Evolutionary conservation across 805 yeast species (phyloP).

Genomic region (Candida easanensis): DNA sequence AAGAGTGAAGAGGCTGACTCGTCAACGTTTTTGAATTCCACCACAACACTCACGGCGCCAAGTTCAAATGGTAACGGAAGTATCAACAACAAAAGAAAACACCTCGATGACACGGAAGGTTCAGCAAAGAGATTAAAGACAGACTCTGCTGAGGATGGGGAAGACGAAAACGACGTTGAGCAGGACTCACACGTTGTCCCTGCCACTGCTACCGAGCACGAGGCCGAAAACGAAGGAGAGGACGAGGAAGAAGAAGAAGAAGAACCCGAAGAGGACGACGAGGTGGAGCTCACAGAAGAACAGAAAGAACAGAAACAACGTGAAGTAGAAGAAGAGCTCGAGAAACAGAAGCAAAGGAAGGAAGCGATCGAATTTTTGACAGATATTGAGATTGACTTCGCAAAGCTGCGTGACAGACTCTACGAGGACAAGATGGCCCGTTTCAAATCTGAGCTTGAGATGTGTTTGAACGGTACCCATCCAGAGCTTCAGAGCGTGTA

Average conservation of each 20-base stretch:
- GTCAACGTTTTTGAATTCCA: neutral
- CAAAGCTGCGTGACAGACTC: slow-evolving; percentile 75
- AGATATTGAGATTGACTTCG: slow-evolving; percentile 82
- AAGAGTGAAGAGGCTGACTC: slow-evolving; percentile 13
- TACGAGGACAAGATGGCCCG: slow-evolving; percentile 80
- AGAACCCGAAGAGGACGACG: slow-evolving; percentile 23
- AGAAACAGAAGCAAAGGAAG: slow-evolving; percentile 44
- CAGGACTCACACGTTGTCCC: slow-evolving; percentile 15
- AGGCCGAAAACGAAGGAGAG: slow-evolving; percentile 12
- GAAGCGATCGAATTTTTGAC: slow-evolving; percentile 72
- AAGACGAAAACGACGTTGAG: slow-evolving; percentile 20
- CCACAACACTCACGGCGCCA: slow-evolving; percentile 1
- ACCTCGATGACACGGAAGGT: slow-evolving; percentile 5
- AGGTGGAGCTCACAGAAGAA: slow-evolving; percentile 25
- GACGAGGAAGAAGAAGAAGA: slow-evolving; percentile 22
- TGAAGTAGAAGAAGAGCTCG: slow-evolving; percentile 22
- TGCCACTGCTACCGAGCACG: slow-evolving; percentile 7
- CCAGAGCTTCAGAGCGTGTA: slow-evolving; percentile 81
- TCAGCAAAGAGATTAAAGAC: slow-evolving; percentile 19
- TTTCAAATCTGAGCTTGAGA: slow-evolving; percentile 76
- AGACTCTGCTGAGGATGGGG: slow-evolving; percentile 2
- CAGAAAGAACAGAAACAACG: slow-evolving; percentile 20
- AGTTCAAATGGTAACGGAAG: neutral
- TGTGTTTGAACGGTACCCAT: slow-evolving; percentile 87
- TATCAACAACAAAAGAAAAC: slow-evolving; percentile 13